phyloP scores from a whole-genome alignment of 1,284 basidiomycete species.

The Pterulicium gracile region DNA sequence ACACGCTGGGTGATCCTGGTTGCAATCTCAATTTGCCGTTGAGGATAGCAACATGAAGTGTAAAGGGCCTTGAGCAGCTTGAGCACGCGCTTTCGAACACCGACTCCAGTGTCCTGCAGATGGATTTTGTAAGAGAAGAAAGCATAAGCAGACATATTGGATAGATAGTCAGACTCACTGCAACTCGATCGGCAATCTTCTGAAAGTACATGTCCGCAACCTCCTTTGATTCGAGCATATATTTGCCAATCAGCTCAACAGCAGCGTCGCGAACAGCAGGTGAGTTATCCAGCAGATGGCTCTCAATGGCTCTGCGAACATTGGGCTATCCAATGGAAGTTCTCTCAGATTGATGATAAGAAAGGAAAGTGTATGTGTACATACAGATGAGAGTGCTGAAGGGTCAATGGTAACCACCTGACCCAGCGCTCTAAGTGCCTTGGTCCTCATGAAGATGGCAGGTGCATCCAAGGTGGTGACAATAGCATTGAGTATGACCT shows the following conservation, averaged over 20 bases:
- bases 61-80: conserved; percentile 87
- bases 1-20: conserved; percentile 76
- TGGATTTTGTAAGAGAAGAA: background rate
- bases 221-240: conserved; percentile 79
- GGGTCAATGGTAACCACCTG: conserved; percentile 82
- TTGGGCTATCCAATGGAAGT: conserved; percentile 34
- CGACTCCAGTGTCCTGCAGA: conserved; percentile 78
- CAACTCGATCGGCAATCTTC: conserved; percentile 79
- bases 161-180: conserved; percentile 36
- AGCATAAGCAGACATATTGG: conserved; percentile 3
- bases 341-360: conserved; percentile 4
- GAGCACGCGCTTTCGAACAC: conserved; percentile 90
- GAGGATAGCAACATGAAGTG: conserved; percentile 43
- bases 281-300: conserved; percentile 81
- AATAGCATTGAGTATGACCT: conserved; percentile 70
- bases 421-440: conserved; percentile 79
- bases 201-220: conserved; percentile 81
- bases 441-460: conserved; percentile 81
- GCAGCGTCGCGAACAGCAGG: conserved; percentile 93
- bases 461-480: conserved; percentile 69
- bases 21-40: conserved; percentile 71
- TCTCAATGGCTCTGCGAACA: conserved; percentile 78
- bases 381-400: conserved; percentile 64
- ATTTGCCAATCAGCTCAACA: conserved; percentile 91
- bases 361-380: conserved; percentile 15